phyloP scores from a whole-genome alignment of 495 filamentous ascomycete genomes.

The Massariosphaeria phaeospora region DNA sequence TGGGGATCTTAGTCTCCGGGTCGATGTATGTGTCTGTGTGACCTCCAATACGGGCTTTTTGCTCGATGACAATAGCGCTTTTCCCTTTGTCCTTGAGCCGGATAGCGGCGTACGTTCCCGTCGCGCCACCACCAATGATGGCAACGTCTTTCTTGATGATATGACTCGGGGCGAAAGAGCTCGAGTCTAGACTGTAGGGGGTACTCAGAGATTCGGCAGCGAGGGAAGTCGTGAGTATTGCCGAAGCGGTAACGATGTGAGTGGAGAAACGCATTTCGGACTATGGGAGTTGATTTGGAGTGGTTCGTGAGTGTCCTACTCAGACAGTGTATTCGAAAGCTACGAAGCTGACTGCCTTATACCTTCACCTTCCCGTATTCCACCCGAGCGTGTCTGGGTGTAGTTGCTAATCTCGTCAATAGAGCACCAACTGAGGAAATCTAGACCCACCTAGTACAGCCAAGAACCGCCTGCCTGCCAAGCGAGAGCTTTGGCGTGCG shows the following conservation, averaged over 20 bases:
- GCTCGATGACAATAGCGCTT: conserved; percentile 46
- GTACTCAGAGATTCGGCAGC: not conserved
- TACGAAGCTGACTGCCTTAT: too few relatives aligned
- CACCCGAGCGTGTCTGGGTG: too few relatives aligned
- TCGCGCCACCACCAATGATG: conserved; percentile 48
- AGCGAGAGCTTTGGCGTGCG: too few relatives aligned
- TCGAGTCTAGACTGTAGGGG: not conserved
- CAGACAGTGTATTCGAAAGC: too few relatives aligned
- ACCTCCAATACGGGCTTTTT: conserved; percentile 43
- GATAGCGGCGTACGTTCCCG: conserved; percentile 49
- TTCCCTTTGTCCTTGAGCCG: conserved; percentile 43
- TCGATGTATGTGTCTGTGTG: conserved; percentile 45
- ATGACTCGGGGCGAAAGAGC: not conserved
- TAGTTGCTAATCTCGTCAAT: too few relatives aligned
- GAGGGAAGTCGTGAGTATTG: not conserved
- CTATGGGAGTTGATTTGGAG: too few relatives aligned
- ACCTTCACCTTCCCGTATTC: too few relatives aligned
- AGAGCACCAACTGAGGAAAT: too few relatives aligned
- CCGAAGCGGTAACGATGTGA: not conserved
- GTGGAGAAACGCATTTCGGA: not conserved
- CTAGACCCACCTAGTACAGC: too few relatives aligned
- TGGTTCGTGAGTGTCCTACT: too few relatives aligned
- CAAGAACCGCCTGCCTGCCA: too few relatives aligned
- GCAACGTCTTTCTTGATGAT: conserved; percentile 41
- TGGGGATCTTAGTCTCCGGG: conserved; percentile 39